Percentiles rank a stretch among this genome's conserved stretches.
Conservation (phyloP, 2,329 filamentous ascomycete genomes). For the Aspergillus clavatus region DNA sequence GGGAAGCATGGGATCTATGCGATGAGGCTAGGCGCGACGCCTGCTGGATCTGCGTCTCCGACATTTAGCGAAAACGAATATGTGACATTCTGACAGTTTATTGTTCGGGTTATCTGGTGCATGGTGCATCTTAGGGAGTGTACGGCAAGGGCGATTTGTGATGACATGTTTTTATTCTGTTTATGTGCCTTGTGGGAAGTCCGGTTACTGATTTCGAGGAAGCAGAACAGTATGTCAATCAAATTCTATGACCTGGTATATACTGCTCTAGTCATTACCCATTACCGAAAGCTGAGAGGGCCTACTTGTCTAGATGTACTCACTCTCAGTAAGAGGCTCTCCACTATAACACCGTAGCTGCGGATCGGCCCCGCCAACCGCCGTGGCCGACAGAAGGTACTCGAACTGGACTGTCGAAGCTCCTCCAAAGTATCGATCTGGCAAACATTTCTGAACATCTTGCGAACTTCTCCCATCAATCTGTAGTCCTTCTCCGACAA, state of each 20-base stretch:
- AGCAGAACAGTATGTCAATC: neutral
- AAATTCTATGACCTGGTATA: no score
- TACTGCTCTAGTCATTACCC: no score
- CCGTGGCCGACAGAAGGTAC: slow-evolving; percentile 4
- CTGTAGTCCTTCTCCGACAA: no score
- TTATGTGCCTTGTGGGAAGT: neutral
- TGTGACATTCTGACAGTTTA: neutral
- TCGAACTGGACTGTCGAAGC: neutral
- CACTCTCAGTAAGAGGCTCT: no score
- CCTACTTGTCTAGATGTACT: no score
- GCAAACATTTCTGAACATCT: no score
- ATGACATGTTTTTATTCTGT: neutral
- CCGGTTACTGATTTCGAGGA: neutral
- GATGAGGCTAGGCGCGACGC: neutral
- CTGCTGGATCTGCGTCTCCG: neutral
- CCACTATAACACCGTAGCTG: neutral
- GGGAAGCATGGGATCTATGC: neutral
- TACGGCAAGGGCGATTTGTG: no score
- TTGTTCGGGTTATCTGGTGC: neutral
- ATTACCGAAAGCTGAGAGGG: no score
- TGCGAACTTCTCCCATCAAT: no score
- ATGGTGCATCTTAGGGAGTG: neutral
- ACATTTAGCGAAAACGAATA: neutral
- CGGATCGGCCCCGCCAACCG: slow-evolving; percentile 6
- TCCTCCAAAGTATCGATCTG: no score